Base-by-base conservation (phyloP, 129 eudicot genomes). In the Gnaphalium uliginosum region DNA sequence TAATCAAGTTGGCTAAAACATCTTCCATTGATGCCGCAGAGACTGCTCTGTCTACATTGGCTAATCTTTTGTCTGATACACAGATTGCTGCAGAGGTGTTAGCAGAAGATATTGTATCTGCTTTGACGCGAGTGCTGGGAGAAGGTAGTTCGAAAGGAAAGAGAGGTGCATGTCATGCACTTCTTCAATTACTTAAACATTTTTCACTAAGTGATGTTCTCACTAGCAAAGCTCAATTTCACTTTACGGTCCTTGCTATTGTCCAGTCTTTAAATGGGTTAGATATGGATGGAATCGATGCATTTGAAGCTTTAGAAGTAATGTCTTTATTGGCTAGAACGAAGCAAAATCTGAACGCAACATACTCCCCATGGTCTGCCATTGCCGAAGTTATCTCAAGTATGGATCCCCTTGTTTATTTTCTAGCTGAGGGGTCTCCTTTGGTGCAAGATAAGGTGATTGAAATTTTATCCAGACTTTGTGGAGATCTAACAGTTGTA, bases 81-180 rank as follows among this genome's bases (percentile, higher is more conserved):
- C 78, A 83, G 72, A 77, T 91, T 66, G 97, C 95, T 66, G 80
- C 88, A n/a, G 95, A 86, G 75, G 94, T 94, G 23, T 75, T 91
- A 50, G 82, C 87, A n/a, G 95, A 91, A 89, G 97, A 88, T 75
- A 87, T 91, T 72, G 97, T 88, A 57, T 86, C 92, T 63, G 92
- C 97, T 46, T 76, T 91, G 71, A 86, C 84, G 74, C 75, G 87
- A 74, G 90, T 88, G 33, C 64, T 91, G 35, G 85, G 82, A 56
- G 86, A 91, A 56, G 97, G 97, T 35, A 88, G 90, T 69, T 76
- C 50, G 57, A 89, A 86, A 69, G 97, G 97, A 32, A 91, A 88
- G 84, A 88, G 76, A 81, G 86, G 72, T 72, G 92, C 97, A 21
- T 81, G 90, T 29, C 84, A 83, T 78, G 97, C 94, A 69, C 87